Evolutionary conservation across 1,284 basidiomycete species (phyloP), one percentile per base, ranked within the genome.

Genomic region (Leccinum pachyderme): DNA sequence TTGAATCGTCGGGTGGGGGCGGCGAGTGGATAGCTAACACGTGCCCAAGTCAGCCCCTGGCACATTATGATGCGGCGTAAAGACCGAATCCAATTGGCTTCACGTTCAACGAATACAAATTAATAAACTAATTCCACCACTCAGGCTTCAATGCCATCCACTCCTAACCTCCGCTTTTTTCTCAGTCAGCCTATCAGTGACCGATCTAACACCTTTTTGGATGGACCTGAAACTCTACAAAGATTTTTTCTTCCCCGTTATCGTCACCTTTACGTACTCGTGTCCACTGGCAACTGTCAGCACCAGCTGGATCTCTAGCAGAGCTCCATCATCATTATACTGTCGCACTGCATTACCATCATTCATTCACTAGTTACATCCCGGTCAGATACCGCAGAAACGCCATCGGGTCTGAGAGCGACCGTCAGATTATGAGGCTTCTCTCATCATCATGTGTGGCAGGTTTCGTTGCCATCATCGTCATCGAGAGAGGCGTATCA

Each of bases 1-100:
- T 37, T 37, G 2, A 31, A 46, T 29, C 48, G 56, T 59, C 57
- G 46, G 46, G 12, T n/a, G 32, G 7, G 33, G 22, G 8, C 35
- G 35, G n/a, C n/a, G 12, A 37, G 35, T 7, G 2, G n/a, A 28
- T 28, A 28, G 7, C 15, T 6, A 35, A 18, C 18, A 18, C 18
- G 18, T 18, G 18, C 18, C 18, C 18, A 41, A 22, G 39, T 24
- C 18, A 7, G 13, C 39, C 39, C 39, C 39, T 41, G 39, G 22
- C 22, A 9, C 33, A 5, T 7, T 13, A 43, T 22, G 22, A 43
- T 43, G 22, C 15, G 39, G 39, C 39, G 22, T 24, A 43, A 43
- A 43, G 22, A 24, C 9, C 22, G 5, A 43, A 24, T 24, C 35
- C 39, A 43, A 43, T 43, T 43, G 41, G 41, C 41, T 5, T 31